Conservation (phyloP, 805 yeast species). For the Lipomyces sp. region DNA sequence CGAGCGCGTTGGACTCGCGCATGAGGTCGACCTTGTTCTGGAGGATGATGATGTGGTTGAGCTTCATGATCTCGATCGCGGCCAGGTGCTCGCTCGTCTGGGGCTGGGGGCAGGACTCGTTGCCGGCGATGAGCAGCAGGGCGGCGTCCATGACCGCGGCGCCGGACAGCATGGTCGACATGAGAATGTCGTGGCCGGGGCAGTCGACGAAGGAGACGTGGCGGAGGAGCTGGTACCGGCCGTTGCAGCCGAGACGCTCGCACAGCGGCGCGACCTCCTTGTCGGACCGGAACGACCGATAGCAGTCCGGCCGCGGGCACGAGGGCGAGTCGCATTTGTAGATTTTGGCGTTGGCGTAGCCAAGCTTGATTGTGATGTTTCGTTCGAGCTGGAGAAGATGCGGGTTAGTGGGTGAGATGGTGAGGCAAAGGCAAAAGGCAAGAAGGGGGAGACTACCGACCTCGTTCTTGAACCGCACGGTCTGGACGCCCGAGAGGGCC, state of each 20-base stretch:
- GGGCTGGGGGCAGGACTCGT: conserved; percentile 99
- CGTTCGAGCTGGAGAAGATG: conserved; percentile 60
- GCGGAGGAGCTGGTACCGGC: conserved; percentile 85
- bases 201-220: conserved; percentile 99
- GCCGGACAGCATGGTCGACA: conserved; percentile 99
- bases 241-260: conserved; percentile 80
- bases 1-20: conserved; percentile 95
- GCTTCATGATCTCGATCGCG: conserved; percentile 98
- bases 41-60: conserved; percentile 90
- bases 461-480: conserved; percentile 98
- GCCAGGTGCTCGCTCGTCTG: conserved; percentile 99
- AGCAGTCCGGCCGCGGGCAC: conserved; percentile 93
- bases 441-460: conserved; percentile 5
- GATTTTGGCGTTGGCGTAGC: conserved; percentile 98
- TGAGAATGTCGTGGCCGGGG: conserved; percentile 99
- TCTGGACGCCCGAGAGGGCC: conserved; percentile 97
- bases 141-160: conserved; percentile 99
- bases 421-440: no score
- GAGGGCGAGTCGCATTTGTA: conserved; percentile 83
- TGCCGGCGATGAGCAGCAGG: conserved; percentile 89
- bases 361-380: conserved; percentile 96
- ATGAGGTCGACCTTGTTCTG: conserved; percentile 98
- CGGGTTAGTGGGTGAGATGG: background rate
- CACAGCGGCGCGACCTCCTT: conserved; percentile 94
- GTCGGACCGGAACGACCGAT: conserved; percentile 89